These are phyloP conservation scores for Trichoderma oligosporum DNA, from an alignment of 2,329 filamentous ascomycete species.

Conservation along the genomic window DNA sequence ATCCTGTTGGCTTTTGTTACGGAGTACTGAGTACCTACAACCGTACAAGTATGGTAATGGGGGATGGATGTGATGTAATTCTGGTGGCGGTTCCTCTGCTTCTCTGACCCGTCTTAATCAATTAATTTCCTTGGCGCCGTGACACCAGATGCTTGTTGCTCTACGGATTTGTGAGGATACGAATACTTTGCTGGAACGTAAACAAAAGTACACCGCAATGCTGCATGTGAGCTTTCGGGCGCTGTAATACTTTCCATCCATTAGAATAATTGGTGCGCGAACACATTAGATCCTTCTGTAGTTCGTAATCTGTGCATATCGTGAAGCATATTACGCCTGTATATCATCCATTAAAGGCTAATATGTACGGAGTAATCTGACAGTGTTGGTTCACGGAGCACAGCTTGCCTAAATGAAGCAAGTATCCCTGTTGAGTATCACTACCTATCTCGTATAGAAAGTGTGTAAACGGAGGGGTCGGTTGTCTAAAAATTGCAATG, in stretches of 20 bases:
- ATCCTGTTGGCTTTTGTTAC: neutral
- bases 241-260: no score
- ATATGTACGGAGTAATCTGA: neutral
- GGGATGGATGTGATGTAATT: constrained; percentile 11
- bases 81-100: constrained; percentile 2
- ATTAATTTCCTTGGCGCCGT: neutral
- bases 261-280: neutral
- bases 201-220: neutral
- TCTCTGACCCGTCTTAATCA: constrained; percentile 13
- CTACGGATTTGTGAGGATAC: no score
- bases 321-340: neutral
- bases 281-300: neutral
- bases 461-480: neutral
- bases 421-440: neutral
- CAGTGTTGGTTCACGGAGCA: neutral
- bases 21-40: no score
- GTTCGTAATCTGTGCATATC: neutral
- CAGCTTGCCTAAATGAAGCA: neutral
- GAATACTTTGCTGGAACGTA: neutral
- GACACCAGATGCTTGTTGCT: neutral
- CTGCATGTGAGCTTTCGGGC: neutral
- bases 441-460: neutral
- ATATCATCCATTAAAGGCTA: neutral
- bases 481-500: neutral
- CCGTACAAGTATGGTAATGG: no score